Conservation (phyloP, 371 early-diverging fungal genomes). For the Mortierella sp. region DNA sequence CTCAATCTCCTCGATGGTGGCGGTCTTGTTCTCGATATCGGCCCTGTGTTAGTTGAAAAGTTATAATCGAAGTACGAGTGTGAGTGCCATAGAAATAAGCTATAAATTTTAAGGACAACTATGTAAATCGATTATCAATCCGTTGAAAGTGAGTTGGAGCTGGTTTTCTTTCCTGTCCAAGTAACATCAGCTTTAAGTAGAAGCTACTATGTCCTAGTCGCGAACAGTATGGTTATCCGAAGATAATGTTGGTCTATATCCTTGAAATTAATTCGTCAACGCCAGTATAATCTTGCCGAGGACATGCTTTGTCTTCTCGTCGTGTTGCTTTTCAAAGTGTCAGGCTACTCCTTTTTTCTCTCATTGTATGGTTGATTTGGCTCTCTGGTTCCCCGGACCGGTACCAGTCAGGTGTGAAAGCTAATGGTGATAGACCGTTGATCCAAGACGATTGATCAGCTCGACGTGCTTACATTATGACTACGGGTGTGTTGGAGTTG, state of each 20-base stretch:
- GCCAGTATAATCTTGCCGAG: neutral
- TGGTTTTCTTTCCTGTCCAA: neutral
- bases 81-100: neutral
- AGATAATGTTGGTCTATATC: neutral
- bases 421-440: neutral
- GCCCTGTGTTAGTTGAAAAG: conserved; percentile 21
- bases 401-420: neutral
- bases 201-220: neutral
- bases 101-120: neutral
- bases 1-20: conserved; percentile 55
- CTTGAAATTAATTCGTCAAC: neutral
- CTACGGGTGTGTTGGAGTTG: conserved; percentile 13
- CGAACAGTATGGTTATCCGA: neutral
- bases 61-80: neutral
- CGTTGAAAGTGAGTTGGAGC: neutral
- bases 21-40: conserved; percentile 58
- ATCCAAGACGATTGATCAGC: conserved; percentile 7
- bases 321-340: conserved; percentile 4
- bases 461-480: conserved; percentile 24
- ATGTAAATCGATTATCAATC: conserved; percentile 6
- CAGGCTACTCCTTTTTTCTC: neutral
- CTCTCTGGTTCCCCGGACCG: conserved; percentile 9
- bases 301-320: neutral
- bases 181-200: neutral
- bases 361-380: conserved; percentile 12